Evolutionary conservation across 2,329 filamentous ascomycete species (phyloP).

Genomic region (Trichocomaceae sp.): DNA sequence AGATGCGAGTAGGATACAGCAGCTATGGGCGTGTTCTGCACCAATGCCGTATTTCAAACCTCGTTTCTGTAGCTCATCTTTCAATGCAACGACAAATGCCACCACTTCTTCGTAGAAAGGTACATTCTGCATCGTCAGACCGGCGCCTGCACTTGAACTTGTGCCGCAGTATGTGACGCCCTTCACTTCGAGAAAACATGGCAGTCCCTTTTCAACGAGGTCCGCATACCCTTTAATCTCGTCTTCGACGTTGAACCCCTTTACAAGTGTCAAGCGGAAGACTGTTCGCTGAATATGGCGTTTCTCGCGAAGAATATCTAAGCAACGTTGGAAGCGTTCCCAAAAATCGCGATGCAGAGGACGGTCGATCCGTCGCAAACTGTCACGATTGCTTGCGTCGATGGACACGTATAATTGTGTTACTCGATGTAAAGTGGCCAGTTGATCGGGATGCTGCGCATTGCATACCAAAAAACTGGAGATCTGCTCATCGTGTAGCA

Average conservation of each 20-base stretch:
- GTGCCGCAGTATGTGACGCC: constrained; percentile 97
- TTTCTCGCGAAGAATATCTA: constrained; percentile 80
- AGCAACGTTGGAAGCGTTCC: constrained; percentile 87
- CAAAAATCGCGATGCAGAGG: constrained; percentile 94
- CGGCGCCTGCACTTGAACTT: constrained; percentile 71
- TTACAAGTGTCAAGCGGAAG: constrained; percentile 89
- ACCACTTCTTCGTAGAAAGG: constrained; percentile 90
- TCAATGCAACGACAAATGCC: constrained; percentile 71
- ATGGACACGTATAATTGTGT: constrained; percentile 97
- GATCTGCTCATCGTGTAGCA: constrained; percentile 81
- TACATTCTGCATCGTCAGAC: constrained; percentile 94
- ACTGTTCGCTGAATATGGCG: constrained; percentile 84
- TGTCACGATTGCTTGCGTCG: constrained; percentile 85
- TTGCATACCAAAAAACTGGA: constrained; percentile 96
- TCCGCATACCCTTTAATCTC: constrained; percentile 86
- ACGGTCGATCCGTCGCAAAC: constrained; percentile 78
- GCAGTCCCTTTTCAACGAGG: constrained; percentile 76
- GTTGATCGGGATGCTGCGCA: constrained; percentile 88
- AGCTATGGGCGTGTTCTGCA: constrained; percentile 91
- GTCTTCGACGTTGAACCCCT: constrained; percentile 95
- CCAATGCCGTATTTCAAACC: constrained; percentile 83
- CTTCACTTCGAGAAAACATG: constrained; percentile 92
- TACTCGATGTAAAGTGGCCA: constrained; percentile 72
- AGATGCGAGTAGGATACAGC: constrained; percentile 81
- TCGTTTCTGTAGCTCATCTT: constrained; percentile 59